Percentiles rank a stretch among this genome's conserved stretches.
These are phyloP conservation scores for Leccinum huronense DNA, from an alignment of 1,284 basidiomycete genomes.

Conservation along the genomic window DNA sequence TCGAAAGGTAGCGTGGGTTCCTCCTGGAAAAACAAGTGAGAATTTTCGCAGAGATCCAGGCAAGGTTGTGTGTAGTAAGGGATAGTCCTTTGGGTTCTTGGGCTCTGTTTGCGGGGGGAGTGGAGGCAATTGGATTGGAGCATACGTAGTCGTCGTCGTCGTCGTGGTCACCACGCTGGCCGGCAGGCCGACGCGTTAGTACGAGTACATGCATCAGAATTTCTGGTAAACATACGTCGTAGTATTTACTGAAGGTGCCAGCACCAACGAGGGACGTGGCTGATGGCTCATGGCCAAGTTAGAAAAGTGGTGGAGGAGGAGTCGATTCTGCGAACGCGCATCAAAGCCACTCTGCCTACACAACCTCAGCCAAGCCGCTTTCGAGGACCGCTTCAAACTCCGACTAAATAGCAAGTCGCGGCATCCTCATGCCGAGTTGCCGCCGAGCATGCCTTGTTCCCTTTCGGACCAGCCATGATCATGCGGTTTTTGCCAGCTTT, in stretches of 20 bases:
- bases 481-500: background rate
- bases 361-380: conserved; percentile 32
- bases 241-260: conserved; percentile 74
- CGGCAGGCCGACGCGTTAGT: conserved; percentile 31
- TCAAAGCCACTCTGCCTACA: conserved; percentile 37
- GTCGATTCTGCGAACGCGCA: conserved; percentile 32
- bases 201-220: conserved; percentile 9
- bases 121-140: conserved; percentile 72
- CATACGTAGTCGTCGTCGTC: conserved; percentile 80
- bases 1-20: conserved; percentile 71
- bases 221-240: conserved; percentile 56
- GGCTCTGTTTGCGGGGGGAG: conserved; percentile 66
- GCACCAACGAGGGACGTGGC: conserved; percentile 60
- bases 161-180: conserved; percentile 80
- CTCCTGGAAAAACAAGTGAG: conserved; percentile 74
- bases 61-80: conserved; percentile 66
- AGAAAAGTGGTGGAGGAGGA: conserved; percentile 22
- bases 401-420: conserved; percentile 17
- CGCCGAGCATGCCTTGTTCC: conserved; percentile 16
- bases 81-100: conserved; percentile 76
- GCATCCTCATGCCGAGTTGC: conserved; percentile 19
- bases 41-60: conserved; percentile 70
- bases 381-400: conserved; percentile 31
- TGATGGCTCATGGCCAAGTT: conserved; percentile 50
- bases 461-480: conserved; percentile 2